Percentiles rank a stretch among this genome's conserved stretches.
These are phyloP conservation scores for Artemisia annua DNA, from an alignment of 129 eudicot species.

Conservation along the genomic window DNA sequence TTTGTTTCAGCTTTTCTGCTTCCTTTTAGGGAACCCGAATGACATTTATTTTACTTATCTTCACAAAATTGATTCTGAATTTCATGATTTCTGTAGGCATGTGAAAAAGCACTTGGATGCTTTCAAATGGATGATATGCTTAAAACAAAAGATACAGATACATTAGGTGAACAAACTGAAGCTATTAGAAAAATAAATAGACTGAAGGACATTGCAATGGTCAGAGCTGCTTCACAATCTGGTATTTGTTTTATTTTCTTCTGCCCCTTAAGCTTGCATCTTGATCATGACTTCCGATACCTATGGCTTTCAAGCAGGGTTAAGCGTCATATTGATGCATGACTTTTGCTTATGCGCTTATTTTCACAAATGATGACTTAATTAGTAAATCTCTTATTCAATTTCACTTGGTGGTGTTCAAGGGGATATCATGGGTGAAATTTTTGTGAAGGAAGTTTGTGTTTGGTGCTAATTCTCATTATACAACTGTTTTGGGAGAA, in stretches of 20 bases:
- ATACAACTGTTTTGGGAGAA: conserved; percentile 23
- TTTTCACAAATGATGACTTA: neutral
- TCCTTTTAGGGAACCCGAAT: neutral
- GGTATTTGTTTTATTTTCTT: conserved; percentile 39
- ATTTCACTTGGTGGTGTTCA: conserved; percentile 2
- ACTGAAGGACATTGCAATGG: conserved; percentile 53
- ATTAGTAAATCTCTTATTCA: neutral
- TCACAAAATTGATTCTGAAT: neutral
- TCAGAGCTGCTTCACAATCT: conserved; percentile 61
- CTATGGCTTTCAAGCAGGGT: conserved; percentile 7
- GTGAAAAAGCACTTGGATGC: conserved; percentile 67
- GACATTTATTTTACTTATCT: conserved; percentile 11
- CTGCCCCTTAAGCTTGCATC: conserved; percentile 2
- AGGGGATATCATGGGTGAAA: conserved; percentile 9
- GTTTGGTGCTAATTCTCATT: conserved; percentile 11
- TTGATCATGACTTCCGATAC: neutral
- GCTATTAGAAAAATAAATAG: conserved; percentile 47
- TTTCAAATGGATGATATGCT: conserved; percentile 20
- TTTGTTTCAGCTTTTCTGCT: neutral
- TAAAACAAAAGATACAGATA: conserved; percentile 27
- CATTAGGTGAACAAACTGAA: conserved; percentile 30
- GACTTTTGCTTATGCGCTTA: neutral
- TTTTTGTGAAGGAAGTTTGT: neutral
- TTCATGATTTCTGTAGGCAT: conserved; percentile 46
- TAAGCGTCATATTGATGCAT: neutral